phyloP scores from a whole-genome alignment of 2,329 filamentous ascomycete genomes.

The Helminthosporium solani region DNA sequence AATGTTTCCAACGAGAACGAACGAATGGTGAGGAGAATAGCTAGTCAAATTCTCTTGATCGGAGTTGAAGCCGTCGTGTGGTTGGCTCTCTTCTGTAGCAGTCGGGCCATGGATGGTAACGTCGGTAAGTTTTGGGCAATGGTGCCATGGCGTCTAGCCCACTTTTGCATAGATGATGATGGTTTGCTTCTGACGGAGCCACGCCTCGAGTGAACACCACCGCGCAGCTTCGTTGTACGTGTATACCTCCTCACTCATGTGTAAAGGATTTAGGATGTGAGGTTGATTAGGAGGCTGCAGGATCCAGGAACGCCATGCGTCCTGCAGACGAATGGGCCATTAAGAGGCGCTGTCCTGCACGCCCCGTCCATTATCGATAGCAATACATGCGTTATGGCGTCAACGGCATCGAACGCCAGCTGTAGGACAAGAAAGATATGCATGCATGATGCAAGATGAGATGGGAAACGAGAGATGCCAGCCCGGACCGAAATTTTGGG shows the following conservation, averaged over 20 bases:
- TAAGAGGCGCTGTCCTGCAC: conserved; percentile 8
- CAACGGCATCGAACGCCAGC: conserved; percentile 5
- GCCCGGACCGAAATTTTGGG: conserved; percentile 19
- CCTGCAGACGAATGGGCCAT: conserved; percentile 15
- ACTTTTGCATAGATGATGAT: conserved; percentile 3
- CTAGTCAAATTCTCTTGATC: conserved; percentile 5
- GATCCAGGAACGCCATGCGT: conserved; percentile 10
- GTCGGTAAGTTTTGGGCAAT: conserved; percentile 5
- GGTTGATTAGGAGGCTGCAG: conserved; percentile 18
- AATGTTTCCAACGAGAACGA: background rate
- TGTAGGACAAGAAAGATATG: conserved; percentile 12
- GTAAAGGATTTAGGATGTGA: conserved; percentile 13
- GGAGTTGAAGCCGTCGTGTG: conserved; percentile 24
- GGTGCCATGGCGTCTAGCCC: background rate
- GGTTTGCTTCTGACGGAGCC: background rate
- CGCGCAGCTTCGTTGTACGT: conserved; percentile 8
- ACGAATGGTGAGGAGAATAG: background rate
- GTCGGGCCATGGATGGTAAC: conserved; percentile 5
- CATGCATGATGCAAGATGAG: conserved; percentile 10
- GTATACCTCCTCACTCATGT: no score
- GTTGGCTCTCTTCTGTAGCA: conserved; percentile 1
- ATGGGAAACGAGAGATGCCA: conserved; percentile 6
- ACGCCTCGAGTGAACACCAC: background rate
- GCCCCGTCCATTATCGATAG: conserved; percentile 25
- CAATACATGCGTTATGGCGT: conserved; percentile 12